phyloP scores from a whole-genome alignment of 78 protist species.

The Dictyostelium intermedium region DNA sequence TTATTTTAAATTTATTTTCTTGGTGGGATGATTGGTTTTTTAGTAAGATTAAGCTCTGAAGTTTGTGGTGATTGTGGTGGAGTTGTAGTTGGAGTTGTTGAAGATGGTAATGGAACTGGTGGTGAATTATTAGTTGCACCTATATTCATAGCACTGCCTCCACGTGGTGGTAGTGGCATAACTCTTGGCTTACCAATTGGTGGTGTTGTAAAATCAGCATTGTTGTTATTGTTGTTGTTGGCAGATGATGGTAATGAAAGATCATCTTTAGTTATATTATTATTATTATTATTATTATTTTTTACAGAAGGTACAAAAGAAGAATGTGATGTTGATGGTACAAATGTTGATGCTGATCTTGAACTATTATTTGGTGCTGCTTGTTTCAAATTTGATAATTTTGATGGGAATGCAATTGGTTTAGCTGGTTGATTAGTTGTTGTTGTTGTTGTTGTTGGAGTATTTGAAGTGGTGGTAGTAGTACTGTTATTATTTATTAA shows the following conservation, averaged over 20 bases:
- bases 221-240: neutral
- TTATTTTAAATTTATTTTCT: neutral
- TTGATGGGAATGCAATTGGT: conserved; percentile 32
- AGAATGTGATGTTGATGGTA: neutral
- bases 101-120: neutral
- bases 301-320: conserved; percentile 6
- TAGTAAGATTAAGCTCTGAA: neutral
- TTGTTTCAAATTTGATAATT: neutral
- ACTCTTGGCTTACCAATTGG: conserved; percentile 3
- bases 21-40: conserved; percentile 25
- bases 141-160: neutral
- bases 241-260: neutral
- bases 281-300: neutral
- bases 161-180: conserved; percentile 13
- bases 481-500: neutral
- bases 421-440: neutral
- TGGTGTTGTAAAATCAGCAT: neutral
- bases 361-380: neutral
- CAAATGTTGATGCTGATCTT: conserved; percentile 23
- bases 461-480: neutral
- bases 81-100: neutral
- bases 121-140: neutral
- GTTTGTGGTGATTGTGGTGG: conserved; percentile 4
- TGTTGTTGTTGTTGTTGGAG: neutral
- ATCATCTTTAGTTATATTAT: neutral